phyloP scores from a whole-genome alignment of 345 rosid genomes.

The Bretschneidera sinensis region DNA sequence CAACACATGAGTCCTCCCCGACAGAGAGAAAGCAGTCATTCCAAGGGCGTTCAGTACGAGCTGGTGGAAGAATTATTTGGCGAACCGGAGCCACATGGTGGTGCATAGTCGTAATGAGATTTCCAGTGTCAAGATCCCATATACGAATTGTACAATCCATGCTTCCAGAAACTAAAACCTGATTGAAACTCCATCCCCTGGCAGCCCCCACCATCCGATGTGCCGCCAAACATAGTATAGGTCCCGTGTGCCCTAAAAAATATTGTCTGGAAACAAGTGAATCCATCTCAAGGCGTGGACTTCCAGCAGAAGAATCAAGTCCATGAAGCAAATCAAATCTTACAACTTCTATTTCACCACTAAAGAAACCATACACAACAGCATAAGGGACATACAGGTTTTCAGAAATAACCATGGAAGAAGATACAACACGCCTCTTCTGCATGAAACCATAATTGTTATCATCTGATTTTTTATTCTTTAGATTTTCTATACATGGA shows the following conservation, averaged over 20 bases:
- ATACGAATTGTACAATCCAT: slow-evolving; percentile 73
- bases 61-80: slow-evolving; percentile 76
- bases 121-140: slow-evolving; percentile 79
- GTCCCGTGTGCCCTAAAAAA: slow-evolving; percentile 65
- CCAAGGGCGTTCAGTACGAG: slow-evolving; percentile 72
- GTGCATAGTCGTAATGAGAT: slow-evolving; percentile 64
- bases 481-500: slow-evolving; percentile 19
- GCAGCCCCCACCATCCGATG: slow-evolving; percentile 54
- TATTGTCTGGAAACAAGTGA: slow-evolving; percentile 45
- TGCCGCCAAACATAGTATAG: slow-evolving; percentile 85
- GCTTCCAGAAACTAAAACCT: slow-evolving; percentile 85
- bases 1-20: slow-evolving; percentile 77
- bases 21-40: slow-evolving; percentile 84
- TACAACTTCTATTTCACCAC: slow-evolving; percentile 72
- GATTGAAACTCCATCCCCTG: slow-evolving; percentile 51
- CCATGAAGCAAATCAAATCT: slow-evolving; percentile 49
- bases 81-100: slow-evolving; percentile 88
- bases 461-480: slow-evolving; percentile 18
- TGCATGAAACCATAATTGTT: slow-evolving; percentile 24
- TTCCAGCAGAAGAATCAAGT: slow-evolving; percentile 40
- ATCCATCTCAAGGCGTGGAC: slow-evolving; percentile 36
- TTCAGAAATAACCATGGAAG: slow-evolving; percentile 91
- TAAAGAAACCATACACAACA: slow-evolving; percentile 70
- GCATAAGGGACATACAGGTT: slow-evolving; percentile 65
- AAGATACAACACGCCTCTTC: slow-evolving; percentile 51